phyloP scores from a whole-genome alignment of 2,329 filamentous ascomycete species.

The Aspergillus quadrilineatus region DNA sequence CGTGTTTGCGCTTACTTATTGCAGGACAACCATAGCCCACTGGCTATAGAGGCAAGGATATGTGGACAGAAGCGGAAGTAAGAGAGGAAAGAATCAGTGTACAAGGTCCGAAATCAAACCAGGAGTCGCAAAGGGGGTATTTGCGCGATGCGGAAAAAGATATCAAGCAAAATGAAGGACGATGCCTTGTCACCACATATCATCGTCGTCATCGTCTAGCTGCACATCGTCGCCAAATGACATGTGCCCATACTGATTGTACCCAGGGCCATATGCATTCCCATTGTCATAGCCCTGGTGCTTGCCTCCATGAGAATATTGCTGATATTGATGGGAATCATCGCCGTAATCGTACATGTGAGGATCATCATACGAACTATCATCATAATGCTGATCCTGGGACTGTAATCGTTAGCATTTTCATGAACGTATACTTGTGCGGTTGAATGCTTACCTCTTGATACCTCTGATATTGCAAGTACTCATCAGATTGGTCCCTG shows the following conservation, averaged over 20 bases:
- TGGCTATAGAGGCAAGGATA: background rate
- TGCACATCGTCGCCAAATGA: slow-evolving; percentile 44
- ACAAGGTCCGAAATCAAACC: slow-evolving; percentile 28
- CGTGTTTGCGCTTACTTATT: slow-evolving; percentile 8
- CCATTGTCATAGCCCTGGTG: slow-evolving; percentile 42
- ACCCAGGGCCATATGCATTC: slow-evolving; percentile 34
- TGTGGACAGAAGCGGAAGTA: background rate
- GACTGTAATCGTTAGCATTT: slow-evolving; percentile 16
- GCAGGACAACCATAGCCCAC: slow-evolving; percentile 7
- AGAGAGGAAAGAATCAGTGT: slow-evolving; percentile 24
- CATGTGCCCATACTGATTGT: slow-evolving; percentile 42
- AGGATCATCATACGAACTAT: slow-evolving; percentile 50
- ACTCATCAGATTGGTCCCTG: slow-evolving; percentile 43
- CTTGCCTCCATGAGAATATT: slow-evolving; percentile 38
- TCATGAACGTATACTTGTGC: background rate
- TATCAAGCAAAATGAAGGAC: slow-evolving; percentile 25
- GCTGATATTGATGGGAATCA: slow-evolving; percentile 30
- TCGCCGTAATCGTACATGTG: slow-evolving; percentile 54
- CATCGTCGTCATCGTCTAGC: slow-evolving; percentile 46
- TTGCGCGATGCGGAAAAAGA: slow-evolving; percentile 28
- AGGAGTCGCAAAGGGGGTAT: slow-evolving; percentile 33
- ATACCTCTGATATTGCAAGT: slow-evolving; percentile 47
- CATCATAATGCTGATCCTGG: slow-evolving; percentile 36
- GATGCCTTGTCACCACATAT: slow-evolving; percentile 48
- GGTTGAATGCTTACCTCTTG: slow-evolving; percentile 41